A percentile compares a stretch with the other conserved stretches of the same genome.
These are phyloP conservation scores for Emergomyces pasteurianus DNA, from an alignment of 2,329 filamentous ascomycete genomes.

Conservation along the genomic window DNA sequence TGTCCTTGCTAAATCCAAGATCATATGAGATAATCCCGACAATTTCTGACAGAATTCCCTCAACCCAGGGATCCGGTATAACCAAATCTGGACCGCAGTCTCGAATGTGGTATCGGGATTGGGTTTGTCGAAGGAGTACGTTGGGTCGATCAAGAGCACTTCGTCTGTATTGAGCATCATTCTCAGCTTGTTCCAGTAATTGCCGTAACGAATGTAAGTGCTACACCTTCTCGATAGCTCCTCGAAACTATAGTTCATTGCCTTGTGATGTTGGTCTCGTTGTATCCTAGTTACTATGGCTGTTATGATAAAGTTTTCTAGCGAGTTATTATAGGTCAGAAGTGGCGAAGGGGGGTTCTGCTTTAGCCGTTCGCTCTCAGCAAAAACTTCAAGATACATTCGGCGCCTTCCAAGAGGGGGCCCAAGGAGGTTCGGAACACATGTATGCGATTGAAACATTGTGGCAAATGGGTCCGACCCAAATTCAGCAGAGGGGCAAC, in stretches of 20 bases:
- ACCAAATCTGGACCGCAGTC: constrained; percentile 10
- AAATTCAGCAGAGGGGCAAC: constrained; percentile 6
- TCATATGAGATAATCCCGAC: constrained; percentile 13
- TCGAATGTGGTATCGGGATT: constrained; percentile 12
- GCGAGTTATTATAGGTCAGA: background rate
- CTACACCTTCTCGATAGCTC: constrained; percentile 9
- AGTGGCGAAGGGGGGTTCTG: constrained; percentile 4
- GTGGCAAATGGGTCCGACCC: constrained; percentile 9
- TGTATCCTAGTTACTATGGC: constrained; percentile 9
- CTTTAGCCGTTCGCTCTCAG: constrained; percentile 10
- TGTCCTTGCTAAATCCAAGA: constrained; percentile 10
- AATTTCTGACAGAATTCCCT: constrained; percentile 13
- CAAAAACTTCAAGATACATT: constrained; percentile 11
- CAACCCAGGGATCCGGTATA: constrained; percentile 10
- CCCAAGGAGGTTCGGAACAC: constrained; percentile 10
- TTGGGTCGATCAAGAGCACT: constrained; percentile 11
- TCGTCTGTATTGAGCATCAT: constrained; percentile 10
- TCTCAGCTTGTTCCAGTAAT: constrained; percentile 11
- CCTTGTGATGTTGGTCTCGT: constrained; percentile 8
- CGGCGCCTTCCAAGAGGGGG: constrained; percentile 11
- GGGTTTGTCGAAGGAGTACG: constrained; percentile 11
- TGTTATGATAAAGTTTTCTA: constrained; percentile 7
- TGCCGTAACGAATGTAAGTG: constrained; percentile 12
- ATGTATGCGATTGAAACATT: constrained; percentile 12
- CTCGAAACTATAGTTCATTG: constrained; percentile 9